Conservation (phyloP, 768 basidiomycete species). For the Suillus ampliporus region DNA sequence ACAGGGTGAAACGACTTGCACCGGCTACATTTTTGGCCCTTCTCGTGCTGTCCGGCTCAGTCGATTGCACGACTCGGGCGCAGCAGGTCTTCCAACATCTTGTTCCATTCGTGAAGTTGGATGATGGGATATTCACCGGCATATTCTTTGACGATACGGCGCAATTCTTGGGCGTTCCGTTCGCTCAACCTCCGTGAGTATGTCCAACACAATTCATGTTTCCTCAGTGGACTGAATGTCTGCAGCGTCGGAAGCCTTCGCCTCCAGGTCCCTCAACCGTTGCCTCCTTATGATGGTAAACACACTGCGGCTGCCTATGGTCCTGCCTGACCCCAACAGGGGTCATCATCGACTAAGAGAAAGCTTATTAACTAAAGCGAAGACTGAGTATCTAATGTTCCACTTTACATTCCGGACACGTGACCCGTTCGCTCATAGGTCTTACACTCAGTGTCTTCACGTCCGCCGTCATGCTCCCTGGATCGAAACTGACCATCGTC, state of each 20-base stretch:
- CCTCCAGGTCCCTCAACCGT: slow-evolving; percentile 48
- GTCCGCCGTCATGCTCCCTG: slow-evolving; percentile 20
- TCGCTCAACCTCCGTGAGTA: not conserved
- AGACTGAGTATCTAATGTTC: slow-evolving; percentile 44
- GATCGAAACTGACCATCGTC: slow-evolving; percentile 26
- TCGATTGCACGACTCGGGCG: not conserved
- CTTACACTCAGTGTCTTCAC: slow-evolving; percentile 28
- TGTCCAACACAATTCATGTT: not conserved
- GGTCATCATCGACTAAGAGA: slow-evolving; percentile 40
- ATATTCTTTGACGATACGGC: not conserved
- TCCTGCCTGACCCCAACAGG: slow-evolving; percentile 54
- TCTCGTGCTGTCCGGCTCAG: not conserved
- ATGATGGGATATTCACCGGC: not conserved
- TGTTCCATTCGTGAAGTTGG: too few species aligned
- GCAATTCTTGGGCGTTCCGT: too few species aligned
- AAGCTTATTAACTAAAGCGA: slow-evolving; percentile 45
- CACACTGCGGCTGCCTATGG: slow-evolving; percentile 46
- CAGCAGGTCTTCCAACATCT: not conserved
- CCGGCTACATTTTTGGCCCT: not conserved
- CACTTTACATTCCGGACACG: not conserved
- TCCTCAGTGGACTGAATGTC: not conserved
- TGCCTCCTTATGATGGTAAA: slow-evolving; percentile 41
- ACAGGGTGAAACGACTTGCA: not conserved
- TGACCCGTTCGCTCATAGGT: slow-evolving; percentile 22
- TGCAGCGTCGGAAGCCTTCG: slow-evolving; percentile 45